These are phyloP conservation scores for Termitomyces sp. DNA, from an alignment of 1,284 basidiomycete species.

Conservation along the genomic window DNA sequence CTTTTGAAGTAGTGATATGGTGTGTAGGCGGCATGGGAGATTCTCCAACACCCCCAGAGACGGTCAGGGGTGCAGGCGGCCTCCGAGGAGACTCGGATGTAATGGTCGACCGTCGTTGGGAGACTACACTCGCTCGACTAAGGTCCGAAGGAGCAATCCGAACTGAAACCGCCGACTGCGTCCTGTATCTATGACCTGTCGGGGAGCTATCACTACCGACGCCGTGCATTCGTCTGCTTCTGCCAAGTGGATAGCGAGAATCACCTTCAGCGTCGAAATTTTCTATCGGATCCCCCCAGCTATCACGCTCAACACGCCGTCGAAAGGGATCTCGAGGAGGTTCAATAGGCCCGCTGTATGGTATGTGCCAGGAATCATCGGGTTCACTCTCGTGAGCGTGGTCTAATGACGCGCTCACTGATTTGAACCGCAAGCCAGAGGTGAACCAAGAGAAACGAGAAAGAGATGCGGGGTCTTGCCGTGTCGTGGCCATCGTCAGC, in stretches of 20 bases:
- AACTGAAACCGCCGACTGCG: slow-evolving; percentile 31
- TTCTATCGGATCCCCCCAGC: slow-evolving; percentile 45
- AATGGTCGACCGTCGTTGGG: slow-evolving; percentile 27
- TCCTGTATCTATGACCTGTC: slow-evolving; percentile 19
- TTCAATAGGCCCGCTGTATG: slow-evolving; percentile 59
- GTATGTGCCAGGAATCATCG: slow-evolving; percentile 54
- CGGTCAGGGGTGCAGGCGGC: slow-evolving; percentile 34
- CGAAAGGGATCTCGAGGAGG: slow-evolving; percentile 29
- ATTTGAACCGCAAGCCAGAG: slow-evolving; percentile 16
- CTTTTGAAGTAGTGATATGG: slow-evolving; percentile 21
- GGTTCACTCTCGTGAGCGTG: slow-evolving; percentile 10
- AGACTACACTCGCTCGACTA: slow-evolving; percentile 22
- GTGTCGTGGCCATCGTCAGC: not conserved
- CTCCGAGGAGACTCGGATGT: slow-evolving; percentile 27
- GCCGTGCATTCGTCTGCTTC: not conserved
- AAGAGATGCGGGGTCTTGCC: slow-evolving; percentile 6
- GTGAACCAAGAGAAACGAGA: slow-evolving; percentile 26
- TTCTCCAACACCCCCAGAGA: slow-evolving; percentile 54
- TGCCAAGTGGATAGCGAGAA: not conserved
- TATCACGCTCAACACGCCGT: slow-evolving; percentile 36
- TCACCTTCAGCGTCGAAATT: slow-evolving; percentile 19
- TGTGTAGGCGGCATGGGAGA: slow-evolving; percentile 37
- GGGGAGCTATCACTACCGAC: slow-evolving; percentile 6
- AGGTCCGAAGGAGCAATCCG: slow-evolving; percentile 31
- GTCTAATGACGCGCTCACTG: slow-evolving; percentile 7